phyloP scores from a whole-genome alignment of 129 eudicot species.

The Flaveria trinervia region DNA sequence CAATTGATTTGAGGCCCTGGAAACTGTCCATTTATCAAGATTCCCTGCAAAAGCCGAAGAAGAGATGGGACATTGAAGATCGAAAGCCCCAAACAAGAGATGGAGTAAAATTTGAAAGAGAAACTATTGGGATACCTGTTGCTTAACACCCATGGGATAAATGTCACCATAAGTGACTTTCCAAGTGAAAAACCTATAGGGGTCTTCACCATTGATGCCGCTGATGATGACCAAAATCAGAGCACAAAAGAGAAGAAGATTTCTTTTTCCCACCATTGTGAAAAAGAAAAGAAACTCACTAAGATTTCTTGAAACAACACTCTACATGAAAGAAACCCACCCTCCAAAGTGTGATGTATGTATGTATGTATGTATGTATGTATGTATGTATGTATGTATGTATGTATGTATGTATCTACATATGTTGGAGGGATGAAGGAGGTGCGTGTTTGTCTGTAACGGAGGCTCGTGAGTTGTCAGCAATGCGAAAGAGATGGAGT shows the following conservation, averaged over 20 bases:
- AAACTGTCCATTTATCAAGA: slow-evolving; percentile 95
- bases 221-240: slow-evolving; percentile 36
- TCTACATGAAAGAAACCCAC: not conserved
- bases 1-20: slow-evolving; percentile 96
- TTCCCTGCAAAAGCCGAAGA: slow-evolving; percentile 61
- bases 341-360: no score
- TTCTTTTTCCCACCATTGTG: slow-evolving; percentile 36
- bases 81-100: slow-evolving; percentile 23
- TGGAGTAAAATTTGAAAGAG: not conserved
- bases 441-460: slow-evolving; percentile 16
- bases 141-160: slow-evolving; percentile 88
- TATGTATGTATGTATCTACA: slow-evolving; percentile 20
- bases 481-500: not conserved
- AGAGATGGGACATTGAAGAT: slow-evolving; percentile 20
- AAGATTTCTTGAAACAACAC: no score
- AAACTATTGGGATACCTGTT: slow-evolving; percentile 57
- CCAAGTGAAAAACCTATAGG: slow-evolving; percentile 87
- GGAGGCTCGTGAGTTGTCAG: slow-evolving; percentile 53
- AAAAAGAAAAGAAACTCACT: not conserved
- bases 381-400: not conserved
- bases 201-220: slow-evolving; percentile 73
- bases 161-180: slow-evolving; percentile 80
- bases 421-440: slow-evolving; percentile 24
- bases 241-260: slow-evolving; percentile 34
- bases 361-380: slow-evolving; percentile 4